Evolutionary conservation across 495 filamentous ascomycete genomes (phyloP).

Genomic region (Daldinia childiae): DNA sequence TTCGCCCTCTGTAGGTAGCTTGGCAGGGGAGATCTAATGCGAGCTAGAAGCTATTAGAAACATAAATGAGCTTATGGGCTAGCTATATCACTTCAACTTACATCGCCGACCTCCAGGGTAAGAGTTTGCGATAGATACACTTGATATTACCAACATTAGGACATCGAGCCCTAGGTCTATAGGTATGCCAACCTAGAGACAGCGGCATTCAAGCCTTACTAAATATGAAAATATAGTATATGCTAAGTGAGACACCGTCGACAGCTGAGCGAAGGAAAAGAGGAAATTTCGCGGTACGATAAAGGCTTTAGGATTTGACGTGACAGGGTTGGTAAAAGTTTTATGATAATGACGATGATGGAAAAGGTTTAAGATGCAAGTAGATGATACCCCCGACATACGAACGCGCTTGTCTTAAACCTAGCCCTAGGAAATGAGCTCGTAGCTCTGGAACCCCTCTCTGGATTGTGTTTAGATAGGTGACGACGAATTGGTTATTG

Average conservation of each 20-base stretch:
- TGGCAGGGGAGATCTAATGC: neutral
- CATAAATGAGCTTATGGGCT: neutral
- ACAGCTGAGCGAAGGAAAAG: neutral
- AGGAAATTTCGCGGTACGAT: neutral
- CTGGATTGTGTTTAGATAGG: conserved; percentile 1
- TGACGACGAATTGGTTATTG: neutral
- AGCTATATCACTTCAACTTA: neutral
- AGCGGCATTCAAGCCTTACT: neutral
- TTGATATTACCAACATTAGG: neutral
- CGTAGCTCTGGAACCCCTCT: conserved; percentile 7
- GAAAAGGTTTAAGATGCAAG: conserved; percentile 14
- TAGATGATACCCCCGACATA: conserved; percentile 34
- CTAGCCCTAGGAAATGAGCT: conserved; percentile 3
- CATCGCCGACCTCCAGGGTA: neutral
- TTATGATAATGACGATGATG: conserved; percentile 8
- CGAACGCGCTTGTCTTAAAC: conserved; percentile 30
- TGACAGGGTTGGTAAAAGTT: neutral
- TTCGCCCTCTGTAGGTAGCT: conserved; percentile 48
- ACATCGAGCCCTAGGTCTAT: neutral
- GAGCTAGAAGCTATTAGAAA: neutral
- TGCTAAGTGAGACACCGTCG: neutral
- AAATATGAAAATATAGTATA: neutral
- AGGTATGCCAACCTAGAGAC: neutral
- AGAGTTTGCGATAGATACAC: neutral
- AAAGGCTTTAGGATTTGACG: neutral